Base-by-base conservation (phyloP, 148 eudicot species). In the Chenopodium suecicum region DNA sequence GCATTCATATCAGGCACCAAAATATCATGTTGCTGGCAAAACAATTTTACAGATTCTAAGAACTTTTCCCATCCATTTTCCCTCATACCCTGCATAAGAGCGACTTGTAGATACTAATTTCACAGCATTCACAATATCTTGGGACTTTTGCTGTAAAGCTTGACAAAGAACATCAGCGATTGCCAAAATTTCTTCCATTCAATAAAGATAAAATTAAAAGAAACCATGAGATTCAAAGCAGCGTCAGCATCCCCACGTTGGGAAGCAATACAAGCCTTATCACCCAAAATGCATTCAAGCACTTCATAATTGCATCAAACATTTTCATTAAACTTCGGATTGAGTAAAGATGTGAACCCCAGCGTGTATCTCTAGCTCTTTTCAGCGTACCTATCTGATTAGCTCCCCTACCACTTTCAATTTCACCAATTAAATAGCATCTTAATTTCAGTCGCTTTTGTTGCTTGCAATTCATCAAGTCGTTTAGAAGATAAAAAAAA, bases 361-460 rank as follows among this genome's bases (percentile, higher is more conserved):
- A 78, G 47, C 73, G 73, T 44, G 80, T 46, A 22, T 66, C 80
- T 44, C 80, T 75, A 20, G 20, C 74, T 50, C 74, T 6, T 79
- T 79, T 79, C 32, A 79, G 52, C 10, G 29, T 46, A 79, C 74
- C 73, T 10, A 79, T 79, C 27, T 79, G 81, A 69, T 79, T 79
- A 50, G 50, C 74, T 69, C 66, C 74, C 70, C 25, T 66, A 23
- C 63, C 62, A 13, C 23, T 44, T 46, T 78, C 62, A 4, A 65
- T 31, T 44, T 78, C 64, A 17, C 63, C 65, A 29, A 29, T 32
- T 0, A 66, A 79, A 48, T 48, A 68, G 31, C 9, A 25, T 1
- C 3, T 79, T 31, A n/a, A 54, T 70, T 12, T 79, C 37, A 9
- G 47, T 6, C n/a, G 9, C 74, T 71, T 70, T 34, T 20, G 9